Conservation (phyloP, 345 rosid species). For the Acer negundo region DNA sequence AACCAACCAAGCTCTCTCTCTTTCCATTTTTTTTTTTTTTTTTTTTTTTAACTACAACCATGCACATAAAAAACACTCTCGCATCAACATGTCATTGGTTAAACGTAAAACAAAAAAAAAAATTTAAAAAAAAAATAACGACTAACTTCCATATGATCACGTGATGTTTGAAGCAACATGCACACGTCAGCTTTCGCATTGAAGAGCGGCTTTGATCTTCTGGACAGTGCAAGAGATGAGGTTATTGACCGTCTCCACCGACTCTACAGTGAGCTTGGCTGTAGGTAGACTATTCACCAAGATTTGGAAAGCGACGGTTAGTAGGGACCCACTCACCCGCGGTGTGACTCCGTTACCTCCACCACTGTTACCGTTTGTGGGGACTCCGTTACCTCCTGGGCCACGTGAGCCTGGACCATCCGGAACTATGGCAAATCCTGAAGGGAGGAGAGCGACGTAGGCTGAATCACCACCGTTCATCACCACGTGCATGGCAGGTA, state of each 20-base stretch:
- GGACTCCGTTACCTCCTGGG: conserved; percentile 27
- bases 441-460: conserved; percentile 89
- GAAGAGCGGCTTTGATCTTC: conserved; percentile 87
- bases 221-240: conserved; percentile 90
- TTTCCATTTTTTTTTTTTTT: background rate
- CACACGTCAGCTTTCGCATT: conserved; percentile 55
- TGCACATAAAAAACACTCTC: background rate
- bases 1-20: background rate
- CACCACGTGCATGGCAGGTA: conserved; percentile 91
- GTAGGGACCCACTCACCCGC: conserved; percentile 78
- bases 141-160: background rate
- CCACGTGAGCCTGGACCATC: conserved; percentile 56
- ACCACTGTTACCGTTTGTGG: conserved; percentile 18
- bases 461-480: conserved; percentile 98
- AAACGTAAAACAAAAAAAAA: background rate
- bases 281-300: conserved; percentile 92
- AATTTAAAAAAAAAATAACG: background rate
- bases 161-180: conserved; percentile 4
- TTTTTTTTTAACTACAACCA: conserved; percentile 10
- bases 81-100: background rate
- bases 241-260: conserved; percentile 95
- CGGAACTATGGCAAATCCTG: conserved; percentile 86
- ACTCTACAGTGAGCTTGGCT: conserved; percentile 92
- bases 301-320: conserved; percentile 96
- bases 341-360: conserved; percentile 27